A percentile compares a stretch with the other conserved stretches of the same genome.
These are phyloP conservation scores for Mediolabrus comicus DNA, from an alignment of 108 stramenopile species.

Conservation along the genomic window DNA sequence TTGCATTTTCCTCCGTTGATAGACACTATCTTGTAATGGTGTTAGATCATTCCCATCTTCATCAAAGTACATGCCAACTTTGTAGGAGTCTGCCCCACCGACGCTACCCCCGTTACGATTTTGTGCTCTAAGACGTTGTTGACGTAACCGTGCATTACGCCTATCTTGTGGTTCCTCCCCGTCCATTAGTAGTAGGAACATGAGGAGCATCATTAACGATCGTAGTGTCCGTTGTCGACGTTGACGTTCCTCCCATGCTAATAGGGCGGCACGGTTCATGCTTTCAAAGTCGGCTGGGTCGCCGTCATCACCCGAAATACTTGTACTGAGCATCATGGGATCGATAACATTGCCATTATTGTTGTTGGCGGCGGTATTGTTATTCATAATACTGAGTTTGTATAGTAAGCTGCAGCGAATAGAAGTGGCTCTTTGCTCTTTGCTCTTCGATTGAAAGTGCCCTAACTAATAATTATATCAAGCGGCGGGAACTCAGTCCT, in stretches of 20 bases:
- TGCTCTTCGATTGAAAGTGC: too few species aligned
- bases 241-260: constrained; percentile 73
- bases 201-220: constrained; percentile 77
- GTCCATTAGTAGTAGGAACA: constrained; percentile 81
- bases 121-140: background rate
- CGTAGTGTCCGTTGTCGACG: constrained; percentile 75
- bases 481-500: too few species aligned
- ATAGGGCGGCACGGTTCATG: background rate
- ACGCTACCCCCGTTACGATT: background rate
- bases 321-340: background rate
- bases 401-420: too few species aligned
- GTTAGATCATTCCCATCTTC: constrained; percentile 19
- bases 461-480: too few species aligned
- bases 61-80: constrained; percentile 9
- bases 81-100: background rate
- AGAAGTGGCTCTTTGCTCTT: too few species aligned
- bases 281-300: background rate
- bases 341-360: background rate
- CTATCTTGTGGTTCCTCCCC: constrained; percentile 63
- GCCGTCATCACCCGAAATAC: too few species aligned
- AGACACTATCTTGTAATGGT: constrained; percentile 6
- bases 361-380: background rate
- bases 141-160: background rate
- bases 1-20: constrained; percentile 8
- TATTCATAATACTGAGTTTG: too few species aligned